Conservation (phyloP, 768 basidiomycete genomes). For the Solioccasus polychromus region DNA sequence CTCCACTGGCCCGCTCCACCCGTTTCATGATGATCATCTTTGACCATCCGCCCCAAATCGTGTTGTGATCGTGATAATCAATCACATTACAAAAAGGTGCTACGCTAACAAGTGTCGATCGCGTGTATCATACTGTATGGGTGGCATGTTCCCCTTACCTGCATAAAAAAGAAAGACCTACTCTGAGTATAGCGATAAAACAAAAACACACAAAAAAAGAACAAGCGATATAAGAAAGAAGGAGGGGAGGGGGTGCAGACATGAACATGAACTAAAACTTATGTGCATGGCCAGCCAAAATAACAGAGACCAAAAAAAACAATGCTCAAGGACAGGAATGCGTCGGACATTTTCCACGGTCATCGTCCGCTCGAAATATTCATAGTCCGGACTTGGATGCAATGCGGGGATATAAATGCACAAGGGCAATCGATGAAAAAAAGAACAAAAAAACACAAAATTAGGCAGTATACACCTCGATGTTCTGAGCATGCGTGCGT, state of each 20-base stretch:
- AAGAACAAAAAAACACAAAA: slow-evolving; percentile 5
- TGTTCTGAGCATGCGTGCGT: slow-evolving; percentile 5
- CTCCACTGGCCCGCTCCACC: too few species aligned
- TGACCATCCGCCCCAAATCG: too few species aligned
- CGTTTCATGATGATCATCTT: too few species aligned
- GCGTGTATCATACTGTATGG: slow-evolving; percentile 19
- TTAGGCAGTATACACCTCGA: slow-evolving; percentile 23
- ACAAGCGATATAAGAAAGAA: neutral
- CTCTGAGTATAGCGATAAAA: slow-evolving; percentile 14
- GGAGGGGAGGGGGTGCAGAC: slow-evolving; percentile 4
- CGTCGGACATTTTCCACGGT: slow-evolving; percentile 12
- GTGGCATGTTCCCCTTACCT: slow-evolving; percentile 27
- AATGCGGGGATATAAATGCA: slow-evolving; percentile 27
- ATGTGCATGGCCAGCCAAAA: slow-evolving; percentile 29
- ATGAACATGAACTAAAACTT: slow-evolving; percentile 14
- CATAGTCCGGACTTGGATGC: slow-evolving; percentile 17
- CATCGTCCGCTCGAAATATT: slow-evolving; percentile 15
- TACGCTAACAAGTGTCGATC: slow-evolving; percentile 13
- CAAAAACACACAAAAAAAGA: slow-evolving; percentile 11
- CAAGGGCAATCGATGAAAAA: slow-evolving; percentile 8
- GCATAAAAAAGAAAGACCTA: slow-evolving; percentile 27
- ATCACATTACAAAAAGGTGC: slow-evolving; percentile 28
- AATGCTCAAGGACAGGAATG: slow-evolving; percentile 30
- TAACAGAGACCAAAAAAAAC: slow-evolving; percentile 20
- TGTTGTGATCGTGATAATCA: too few species aligned